Conservation (phyloP, 495 filamentous ascomycete genomes). For the Gamarada debralockiae region DNA sequence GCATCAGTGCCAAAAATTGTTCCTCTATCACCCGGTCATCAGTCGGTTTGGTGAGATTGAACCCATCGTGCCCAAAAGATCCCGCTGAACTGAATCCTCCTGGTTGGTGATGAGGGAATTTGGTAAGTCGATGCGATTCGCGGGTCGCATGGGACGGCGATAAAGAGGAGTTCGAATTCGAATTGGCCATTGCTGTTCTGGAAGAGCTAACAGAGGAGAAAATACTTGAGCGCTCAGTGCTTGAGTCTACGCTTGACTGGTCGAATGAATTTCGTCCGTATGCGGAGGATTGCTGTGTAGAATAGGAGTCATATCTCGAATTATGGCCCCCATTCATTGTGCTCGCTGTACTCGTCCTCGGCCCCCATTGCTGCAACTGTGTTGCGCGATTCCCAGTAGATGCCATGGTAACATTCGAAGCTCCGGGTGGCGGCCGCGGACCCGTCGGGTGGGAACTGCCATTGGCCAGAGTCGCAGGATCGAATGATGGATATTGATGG, state of each 20-base stretch:
- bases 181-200: constrained; percentile 43
- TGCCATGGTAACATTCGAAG: constrained; percentile 61
- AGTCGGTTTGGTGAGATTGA: constrained; percentile 63
- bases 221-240: constrained; percentile 58
- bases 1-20: constrained; percentile 90
- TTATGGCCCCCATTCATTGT: constrained; percentile 40
- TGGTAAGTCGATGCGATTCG: constrained; percentile 48
- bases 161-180: constrained; percentile 39
- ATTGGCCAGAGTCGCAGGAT: constrained; percentile 44
- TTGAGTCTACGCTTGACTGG: constrained; percentile 59
- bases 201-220: constrained; percentile 64
- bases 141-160: constrained; percentile 36
- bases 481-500: constrained; percentile 84
- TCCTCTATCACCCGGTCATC: constrained; percentile 88
- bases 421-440: constrained; percentile 66
- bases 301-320: constrained; percentile 62
- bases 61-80: constrained; percentile 48
- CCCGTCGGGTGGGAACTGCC: constrained; percentile 57
- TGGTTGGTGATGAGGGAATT: constrained; percentile 37
- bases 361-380: constrained; percentile 71
- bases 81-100: constrained; percentile 33
- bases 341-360: constrained; percentile 51
- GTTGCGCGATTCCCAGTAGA: constrained; percentile 63
- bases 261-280: constrained; percentile 70
- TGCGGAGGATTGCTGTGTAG: constrained; percentile 61